Percentiles rank a stretch among this genome's conserved stretches.
phyloP scores from a whole-genome alignment of 768 basidiomycete genomes.

The Cyclocybe aegerita region DNA sequence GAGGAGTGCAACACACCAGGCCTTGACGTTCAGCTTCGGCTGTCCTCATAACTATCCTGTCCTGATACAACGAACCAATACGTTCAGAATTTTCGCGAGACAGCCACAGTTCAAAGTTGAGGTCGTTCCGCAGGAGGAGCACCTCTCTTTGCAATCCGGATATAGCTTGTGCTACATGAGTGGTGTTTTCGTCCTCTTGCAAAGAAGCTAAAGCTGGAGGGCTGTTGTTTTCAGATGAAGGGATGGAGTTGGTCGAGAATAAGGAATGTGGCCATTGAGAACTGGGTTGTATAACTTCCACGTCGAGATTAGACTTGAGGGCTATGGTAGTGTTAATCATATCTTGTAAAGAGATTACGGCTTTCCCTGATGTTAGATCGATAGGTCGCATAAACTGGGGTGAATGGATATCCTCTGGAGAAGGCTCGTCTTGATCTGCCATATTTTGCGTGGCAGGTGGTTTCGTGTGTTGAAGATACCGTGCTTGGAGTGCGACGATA shows the following conservation, averaged over 20 bases:
- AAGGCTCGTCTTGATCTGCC: neutral
- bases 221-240: slow-evolving; percentile 11
- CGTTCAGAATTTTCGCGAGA: slow-evolving; percentile 80
- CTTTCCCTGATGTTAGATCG: slow-evolving; percentile 35
- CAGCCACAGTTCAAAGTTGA: slow-evolving; percentile 85
- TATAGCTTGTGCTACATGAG: slow-evolving; percentile 63
- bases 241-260: slow-evolving; percentile 28
- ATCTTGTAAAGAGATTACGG: slow-evolving; percentile 64
- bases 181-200: slow-evolving; percentile 31
- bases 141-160: slow-evolving; percentile 74
- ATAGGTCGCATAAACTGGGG: slow-evolving; percentile 31
- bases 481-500: slow-evolving; percentile 45
- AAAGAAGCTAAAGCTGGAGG: slow-evolving; percentile 5
- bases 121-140: slow-evolving; percentile 71
- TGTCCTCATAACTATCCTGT: slow-evolving; percentile 67
- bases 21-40: slow-evolving; percentile 83
- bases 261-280: slow-evolving; percentile 53
- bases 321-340: slow-evolving; percentile 74
- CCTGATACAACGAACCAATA: slow-evolving; percentile 77
- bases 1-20: slow-evolving; percentile 50
- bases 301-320: slow-evolving; percentile 67
- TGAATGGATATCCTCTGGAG: slow-evolving; percentile 1
- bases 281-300: slow-evolving; percentile 55
- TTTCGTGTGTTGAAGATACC: slow-evolving; percentile 12
- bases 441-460: neutral